These are phyloP conservation scores for Ophiostoma sp. DNA, from an alignment of 2,329 filamentous ascomycete species.

Conservation along the genomic window DNA sequence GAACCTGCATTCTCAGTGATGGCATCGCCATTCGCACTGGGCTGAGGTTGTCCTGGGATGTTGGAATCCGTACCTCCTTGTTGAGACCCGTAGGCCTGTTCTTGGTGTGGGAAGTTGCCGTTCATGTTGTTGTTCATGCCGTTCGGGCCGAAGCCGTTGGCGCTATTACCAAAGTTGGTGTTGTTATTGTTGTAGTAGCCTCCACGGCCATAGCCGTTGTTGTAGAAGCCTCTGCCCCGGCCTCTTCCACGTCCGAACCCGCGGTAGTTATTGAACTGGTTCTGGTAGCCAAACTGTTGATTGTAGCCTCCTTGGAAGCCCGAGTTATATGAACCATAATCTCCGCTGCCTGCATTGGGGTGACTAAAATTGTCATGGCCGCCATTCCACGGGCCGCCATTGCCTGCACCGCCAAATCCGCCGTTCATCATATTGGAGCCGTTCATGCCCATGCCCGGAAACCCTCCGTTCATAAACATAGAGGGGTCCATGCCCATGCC, in stretches of 20 bases:
- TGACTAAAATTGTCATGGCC: slow-evolving; percentile 85
- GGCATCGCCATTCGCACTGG: not conserved
- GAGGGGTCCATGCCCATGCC: slow-evolving; percentile 81
- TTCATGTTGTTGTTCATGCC: slow-evolving; percentile 1
- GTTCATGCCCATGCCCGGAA: slow-evolving; percentile 69
- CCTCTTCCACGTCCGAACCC: slow-evolving; percentile 62
- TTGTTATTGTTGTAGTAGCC: slow-evolving; percentile 46
- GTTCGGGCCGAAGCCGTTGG: slow-evolving; percentile 10
- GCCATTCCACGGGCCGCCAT: slow-evolving; percentile 67
- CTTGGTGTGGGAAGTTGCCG: slow-evolving; percentile 15
- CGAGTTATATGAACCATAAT: slow-evolving; percentile 73
- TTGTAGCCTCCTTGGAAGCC: slow-evolving; percentile 72
- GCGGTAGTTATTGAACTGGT: slow-evolving; percentile 73
- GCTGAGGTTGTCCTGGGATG: not conserved
- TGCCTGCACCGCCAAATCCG: slow-evolving; percentile 65
- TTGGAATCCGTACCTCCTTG: not conserved
- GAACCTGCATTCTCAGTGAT: not conserved
- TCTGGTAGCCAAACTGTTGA: slow-evolving; percentile 71
- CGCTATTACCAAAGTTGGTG: slow-evolving; percentile 31
- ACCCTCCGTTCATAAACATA: slow-evolving; percentile 73
- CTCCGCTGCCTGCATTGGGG: slow-evolving; percentile 75
- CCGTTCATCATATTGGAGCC: slow-evolving; percentile 72
- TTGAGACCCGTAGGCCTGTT: slow-evolving; percentile 16
- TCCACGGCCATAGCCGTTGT: slow-evolving; percentile 48
- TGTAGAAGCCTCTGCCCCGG: slow-evolving; percentile 57